Evolutionary conservation across 2,329 filamentous ascomycete genomes (phyloP), one percentile per base, ranked within the genome.

Genomic region (Exophiala lecanii-corni): DNA sequence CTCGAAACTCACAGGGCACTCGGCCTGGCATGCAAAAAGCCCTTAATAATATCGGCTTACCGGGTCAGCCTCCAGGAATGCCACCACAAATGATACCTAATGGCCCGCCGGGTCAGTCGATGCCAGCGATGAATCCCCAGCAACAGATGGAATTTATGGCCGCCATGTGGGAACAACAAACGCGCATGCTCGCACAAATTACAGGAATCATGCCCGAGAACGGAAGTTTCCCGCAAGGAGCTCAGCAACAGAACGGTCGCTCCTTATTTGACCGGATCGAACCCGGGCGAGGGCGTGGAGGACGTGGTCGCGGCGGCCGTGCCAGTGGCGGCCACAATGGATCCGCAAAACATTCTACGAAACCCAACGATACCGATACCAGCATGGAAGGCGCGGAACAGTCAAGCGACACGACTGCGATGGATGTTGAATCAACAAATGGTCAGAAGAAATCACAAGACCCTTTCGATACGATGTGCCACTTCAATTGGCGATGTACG

Each of bases 401-500:
- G 18, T 35, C 33, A 23, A 42, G 39, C 20, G 44, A 51, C 3
- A 39, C 49, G 12, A 44, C 53, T 17, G 54, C 43, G 52, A 74
- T 67, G 63, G 84, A 89, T 48, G 72, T 82, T 17, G 35, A 80
- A 79, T 72, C 66, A 68, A 2, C 71, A 69, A 40, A 62, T 62
- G 54, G 67, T 66, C 76, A 66, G 60, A 79, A 20, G 40, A 51
- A 52, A 28, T 41, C 53, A 71, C 68, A 70, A 64, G 56, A 75
- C 60, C 70, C 73, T 1, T 70, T 73, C 4, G 78, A 86, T 36
- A 84, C 74, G 10, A 72, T 91, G 49, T 98, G 92, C 78, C 87
- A 85, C 59, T 98, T 81, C 72, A 96, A 97, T 68, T 72, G 92
- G 41, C 74, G 78, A 51, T 98, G 92, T 71, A 86, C 84, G 28